phyloP scores from a whole-genome alignment of 2,329 filamentous ascomycete genomes.

The Talaromyces sp. region DNA sequence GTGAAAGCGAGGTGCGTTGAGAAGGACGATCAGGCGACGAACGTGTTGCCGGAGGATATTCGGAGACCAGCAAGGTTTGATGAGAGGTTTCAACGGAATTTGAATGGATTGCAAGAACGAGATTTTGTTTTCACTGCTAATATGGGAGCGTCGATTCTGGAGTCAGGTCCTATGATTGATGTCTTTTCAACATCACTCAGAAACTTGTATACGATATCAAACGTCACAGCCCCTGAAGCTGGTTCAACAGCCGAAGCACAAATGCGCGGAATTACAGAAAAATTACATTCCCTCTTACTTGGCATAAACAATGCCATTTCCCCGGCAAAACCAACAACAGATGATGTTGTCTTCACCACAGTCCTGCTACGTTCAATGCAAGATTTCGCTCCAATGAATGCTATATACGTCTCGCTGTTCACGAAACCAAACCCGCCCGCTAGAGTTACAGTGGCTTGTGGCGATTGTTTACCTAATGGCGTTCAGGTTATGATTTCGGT shows the following conservation, averaged over 20 bases:
- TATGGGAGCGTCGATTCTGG: neutral
- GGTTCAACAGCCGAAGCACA: slow-evolving; percentile 38
- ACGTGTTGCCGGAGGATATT: slow-evolving; percentile 23
- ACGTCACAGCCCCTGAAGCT: slow-evolving; percentile 35
- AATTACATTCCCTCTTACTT: slow-evolving; percentile 19
- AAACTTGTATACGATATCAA: slow-evolving; percentile 32
- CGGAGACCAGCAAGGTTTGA: slow-evolving; percentile 63
- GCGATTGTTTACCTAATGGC: slow-evolving; percentile 57
- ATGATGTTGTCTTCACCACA: slow-evolving; percentile 46
- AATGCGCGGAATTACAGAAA: slow-evolving; percentile 32
- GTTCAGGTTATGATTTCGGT: slow-evolving; percentile 58
- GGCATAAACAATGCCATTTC: neutral
- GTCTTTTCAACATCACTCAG: slow-evolving; percentile 17
- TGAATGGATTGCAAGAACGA: slow-evolving; percentile 18
- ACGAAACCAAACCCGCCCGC: slow-evolving; percentile 73
- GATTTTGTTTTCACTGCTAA: neutral
- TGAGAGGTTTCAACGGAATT: slow-evolving; percentile 48
- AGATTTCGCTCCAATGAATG: slow-evolving; percentile 71
- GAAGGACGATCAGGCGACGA: slow-evolving; percentile 15
- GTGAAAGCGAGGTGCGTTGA: slow-evolving; percentile 51
- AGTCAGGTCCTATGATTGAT: neutral
- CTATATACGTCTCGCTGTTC: slow-evolving; percentile 71
- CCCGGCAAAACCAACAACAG: slow-evolving; percentile 20
- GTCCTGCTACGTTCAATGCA: slow-evolving; percentile 74
- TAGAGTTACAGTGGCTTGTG: slow-evolving; percentile 75